Evolutionary conservation across 2,329 filamentous ascomycete genomes (phyloP).

Genomic region (Cryphonectria carpinicola): DNA sequence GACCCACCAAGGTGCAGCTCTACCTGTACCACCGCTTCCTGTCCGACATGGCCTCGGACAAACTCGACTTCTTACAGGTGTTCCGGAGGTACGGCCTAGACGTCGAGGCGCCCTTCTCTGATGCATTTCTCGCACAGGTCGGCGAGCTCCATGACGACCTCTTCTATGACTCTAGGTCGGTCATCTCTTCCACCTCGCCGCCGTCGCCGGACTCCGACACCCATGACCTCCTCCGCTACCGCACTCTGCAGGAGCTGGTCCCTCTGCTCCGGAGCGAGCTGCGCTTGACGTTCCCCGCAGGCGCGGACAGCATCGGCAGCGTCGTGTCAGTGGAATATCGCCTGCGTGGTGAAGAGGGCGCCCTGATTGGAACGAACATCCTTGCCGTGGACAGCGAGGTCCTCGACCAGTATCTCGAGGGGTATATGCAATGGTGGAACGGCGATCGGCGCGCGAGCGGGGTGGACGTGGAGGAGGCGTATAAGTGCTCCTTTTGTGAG

Average conservation of each 20-base stretch:
- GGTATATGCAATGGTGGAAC: slow-evolving; percentile 86
- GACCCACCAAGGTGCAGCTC: slow-evolving; percentile 82
- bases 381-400: slow-evolving; percentile 68
- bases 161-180: slow-evolving; percentile 54
- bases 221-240: slow-evolving; percentile 50
- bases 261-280: slow-evolving; percentile 52
- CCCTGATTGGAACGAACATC: slow-evolving; percentile 57
- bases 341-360: slow-evolving; percentile 52
- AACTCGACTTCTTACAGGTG: slow-evolving; percentile 70
- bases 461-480: slow-evolving; percentile 82
- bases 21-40: slow-evolving; percentile 89
- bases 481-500: slow-evolving; percentile 85
- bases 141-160: slow-evolving; percentile 68
- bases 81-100: slow-evolving; percentile 74
- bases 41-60: slow-evolving; percentile 72
- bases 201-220: slow-evolving; percentile 11
- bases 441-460: slow-evolving; percentile 74
- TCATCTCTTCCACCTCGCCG: slow-evolving; percentile 40
- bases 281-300: slow-evolving; percentile 55
- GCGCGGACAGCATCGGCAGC: slow-evolving; percentile 51
- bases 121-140: slow-evolving; percentile 77
- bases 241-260: slow-evolving; percentile 52
- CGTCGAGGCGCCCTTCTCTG: slow-evolving; percentile 69
- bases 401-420: slow-evolving; percentile 67
- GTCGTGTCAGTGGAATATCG: slow-evolving; percentile 60